A percentile compares a stretch with the other conserved stretches of the same genome.
These are phyloP conservation scores for Phialophora chinensis DNA, from an alignment of 2,329 filamentous ascomycete species.

Conservation along the genomic window DNA sequence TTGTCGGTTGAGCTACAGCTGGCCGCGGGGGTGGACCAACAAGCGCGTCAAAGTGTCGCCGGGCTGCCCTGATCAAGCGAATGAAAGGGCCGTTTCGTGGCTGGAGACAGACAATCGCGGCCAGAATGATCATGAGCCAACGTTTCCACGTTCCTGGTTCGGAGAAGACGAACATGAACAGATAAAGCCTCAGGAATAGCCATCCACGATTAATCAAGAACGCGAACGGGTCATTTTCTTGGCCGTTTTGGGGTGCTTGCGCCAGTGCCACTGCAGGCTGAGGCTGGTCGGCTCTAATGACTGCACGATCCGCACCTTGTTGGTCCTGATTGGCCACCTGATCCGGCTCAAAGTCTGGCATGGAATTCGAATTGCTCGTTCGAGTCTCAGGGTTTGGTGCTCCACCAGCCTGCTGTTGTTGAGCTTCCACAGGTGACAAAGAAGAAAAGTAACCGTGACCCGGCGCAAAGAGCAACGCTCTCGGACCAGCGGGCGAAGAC, in stretches of 20 bases:
- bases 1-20: conserved; percentile 26
- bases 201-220: conserved; percentile 57
- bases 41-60: conserved; percentile 53
- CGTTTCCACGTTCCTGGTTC: conserved; percentile 55
- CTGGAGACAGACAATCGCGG: conserved; percentile 49
- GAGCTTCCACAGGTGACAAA: not conserved
- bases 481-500: conserved; percentile 36
- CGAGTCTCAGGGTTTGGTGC: not conserved
- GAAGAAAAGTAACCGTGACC: conserved; percentile 37
- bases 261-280: conserved; percentile 15
- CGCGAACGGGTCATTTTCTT: conserved; percentile 46
- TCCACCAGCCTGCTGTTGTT: not conserved
- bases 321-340: not conserved
- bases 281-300: conserved; percentile 12
- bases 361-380: not conserved
- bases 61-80: conserved; percentile 48
- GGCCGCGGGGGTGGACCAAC: conserved; percentile 38
- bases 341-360: not conserved
- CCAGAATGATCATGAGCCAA: conserved; percentile 47
- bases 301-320: conserved; percentile 10
- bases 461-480: conserved; percentile 39
- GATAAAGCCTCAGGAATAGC: conserved; percentile 64
- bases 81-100: conserved; percentile 50
- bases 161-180: conserved; percentile 65
- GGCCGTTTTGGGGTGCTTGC: conserved; percentile 26